Percentiles rank a stretch among this genome's conserved stretches.
Evolutionary conservation across 2,329 filamentous ascomycete species (phyloP).

Genomic region (Aspergillus fumigatus): DNA sequence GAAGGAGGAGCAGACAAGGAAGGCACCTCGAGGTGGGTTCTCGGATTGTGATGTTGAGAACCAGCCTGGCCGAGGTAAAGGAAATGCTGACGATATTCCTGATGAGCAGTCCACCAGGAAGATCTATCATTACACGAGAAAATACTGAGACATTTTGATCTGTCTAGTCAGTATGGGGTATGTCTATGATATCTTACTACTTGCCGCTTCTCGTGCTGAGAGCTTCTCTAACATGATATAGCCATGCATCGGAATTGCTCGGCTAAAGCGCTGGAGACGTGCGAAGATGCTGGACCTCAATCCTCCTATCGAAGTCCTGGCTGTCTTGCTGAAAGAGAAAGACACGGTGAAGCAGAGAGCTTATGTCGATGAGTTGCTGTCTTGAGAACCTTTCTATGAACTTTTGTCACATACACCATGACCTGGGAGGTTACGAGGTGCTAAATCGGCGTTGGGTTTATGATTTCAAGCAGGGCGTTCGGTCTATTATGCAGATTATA

Average conservation of each 20-base stretch:
- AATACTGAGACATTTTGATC: slow-evolving; percentile 85
- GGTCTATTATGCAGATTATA: not conserved
- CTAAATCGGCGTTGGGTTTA: slow-evolving; percentile 9
- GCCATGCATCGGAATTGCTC: slow-evolving; percentile 82
- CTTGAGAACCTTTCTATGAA: slow-evolving; percentile 14
- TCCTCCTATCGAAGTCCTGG: slow-evolving; percentile 85
- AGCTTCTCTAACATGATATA: slow-evolving; percentile 34
- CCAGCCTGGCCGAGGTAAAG: not conserved
- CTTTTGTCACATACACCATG: not conserved
- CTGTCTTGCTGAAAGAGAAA: slow-evolving; percentile 67
- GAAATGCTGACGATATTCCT: not conserved
- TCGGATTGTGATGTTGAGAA: not conserved
- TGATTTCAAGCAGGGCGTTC: slow-evolving; percentile 1
- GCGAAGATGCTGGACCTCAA: slow-evolving; percentile 77
- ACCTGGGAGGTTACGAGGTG: not conserved
- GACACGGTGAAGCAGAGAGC: slow-evolving; percentile 54
- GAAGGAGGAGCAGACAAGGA: slow-evolving; percentile 63
- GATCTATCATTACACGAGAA: slow-evolving; percentile 72
- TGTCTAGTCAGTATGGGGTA: slow-evolving; percentile 87
- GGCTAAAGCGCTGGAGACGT: slow-evolving; percentile 81
- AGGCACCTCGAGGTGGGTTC: slow-evolving; percentile 53
- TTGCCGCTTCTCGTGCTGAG: not conserved
- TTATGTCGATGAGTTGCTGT: slow-evolving; percentile 50
- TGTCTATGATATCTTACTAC: slow-evolving; percentile 37
- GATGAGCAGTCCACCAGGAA: slow-evolving; percentile 64